phyloP scores from a whole-genome alignment of 331 rosid species.

The Dryas integrifolia region DNA sequence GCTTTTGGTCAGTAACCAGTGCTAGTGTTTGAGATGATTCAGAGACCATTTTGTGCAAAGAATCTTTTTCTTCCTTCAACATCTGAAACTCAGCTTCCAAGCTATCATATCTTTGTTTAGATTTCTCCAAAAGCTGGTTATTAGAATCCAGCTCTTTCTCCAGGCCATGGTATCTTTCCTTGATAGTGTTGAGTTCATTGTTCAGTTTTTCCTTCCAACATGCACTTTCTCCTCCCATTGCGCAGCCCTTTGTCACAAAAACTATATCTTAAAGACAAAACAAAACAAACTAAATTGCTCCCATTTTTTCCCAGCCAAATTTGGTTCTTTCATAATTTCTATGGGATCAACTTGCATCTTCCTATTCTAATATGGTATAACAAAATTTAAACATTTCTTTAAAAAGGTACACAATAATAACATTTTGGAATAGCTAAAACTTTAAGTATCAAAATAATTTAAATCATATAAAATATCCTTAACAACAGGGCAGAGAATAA shows the following conservation, averaged over 20 bases:
- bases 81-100: slow-evolving; percentile 58
- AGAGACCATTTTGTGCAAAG: slow-evolving; percentile 46
- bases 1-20: slow-evolving; percentile 52
- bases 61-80: slow-evolving; percentile 63
- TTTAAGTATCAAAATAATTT: slow-evolving; percentile 24
- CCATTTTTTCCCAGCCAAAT: slow-evolving; percentile 31
- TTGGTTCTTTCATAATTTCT: slow-evolving; percentile 10
- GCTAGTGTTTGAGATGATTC: slow-evolving; percentile 56
- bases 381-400: neutral
- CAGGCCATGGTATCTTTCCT: slow-evolving; percentile 38
- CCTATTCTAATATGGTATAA: neutral
- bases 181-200: slow-evolving; percentile 43
- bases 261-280: slow-evolving; percentile 23
- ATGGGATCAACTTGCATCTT: neutral
- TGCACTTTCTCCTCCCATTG: slow-evolving; percentile 56
- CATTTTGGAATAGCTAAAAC: slow-evolving; percentile 6
- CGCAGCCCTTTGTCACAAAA: slow-evolving; percentile 70
- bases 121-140: slow-evolving; percentile 49
- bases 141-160: slow-evolving; percentile 40
- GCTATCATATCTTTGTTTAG: slow-evolving; percentile 51
- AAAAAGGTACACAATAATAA: neutral
- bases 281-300: slow-evolving; percentile 27
- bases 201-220: slow-evolving; percentile 45
- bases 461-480: slow-evolving; percentile 37
- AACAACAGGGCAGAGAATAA: slow-evolving; percentile 41